These are phyloP conservation scores for Penicillium sp. DNA, from an alignment of 2,329 filamentous ascomycete genomes.

Conservation along the genomic window DNA sequence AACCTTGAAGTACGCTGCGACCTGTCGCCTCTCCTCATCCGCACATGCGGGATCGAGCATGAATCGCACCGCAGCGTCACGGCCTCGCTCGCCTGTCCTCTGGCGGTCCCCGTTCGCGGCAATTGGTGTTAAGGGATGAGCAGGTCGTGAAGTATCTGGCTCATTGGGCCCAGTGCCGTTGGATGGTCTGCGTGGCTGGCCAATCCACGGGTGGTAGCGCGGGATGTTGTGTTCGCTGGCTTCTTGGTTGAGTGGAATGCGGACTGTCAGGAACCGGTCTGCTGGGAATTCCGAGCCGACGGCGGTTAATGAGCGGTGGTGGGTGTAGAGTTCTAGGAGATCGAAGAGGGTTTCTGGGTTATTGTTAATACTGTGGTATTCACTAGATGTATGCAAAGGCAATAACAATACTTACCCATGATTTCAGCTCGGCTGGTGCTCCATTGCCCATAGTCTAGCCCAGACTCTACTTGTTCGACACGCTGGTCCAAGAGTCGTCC, in stretches of 20 bases:
- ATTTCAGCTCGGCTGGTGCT: constrained; percentile 41
- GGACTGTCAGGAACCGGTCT: constrained; percentile 72
- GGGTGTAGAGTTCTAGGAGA: constrained; percentile 82
- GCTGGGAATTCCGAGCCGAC: constrained; percentile 64
- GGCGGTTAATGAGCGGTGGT: constrained; percentile 65
- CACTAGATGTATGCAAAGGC: constrained; percentile 3
- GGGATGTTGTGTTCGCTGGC: constrained; percentile 54
- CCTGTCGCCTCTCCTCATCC: constrained; percentile 58
- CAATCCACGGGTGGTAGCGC: constrained; percentile 53
- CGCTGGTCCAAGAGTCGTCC: constrained; percentile 56
- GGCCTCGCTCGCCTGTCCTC: constrained; percentile 38
- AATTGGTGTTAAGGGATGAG: constrained; percentile 40
- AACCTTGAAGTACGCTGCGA: constrained; percentile 60
- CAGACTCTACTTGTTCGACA: constrained; percentile 43
- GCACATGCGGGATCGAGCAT: constrained; percentile 75
- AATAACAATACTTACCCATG: constrained; percentile 43
- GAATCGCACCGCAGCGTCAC: constrained; percentile 74
- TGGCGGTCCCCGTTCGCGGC: constrained; percentile 40
- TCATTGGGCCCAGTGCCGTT: constrained; percentile 14
- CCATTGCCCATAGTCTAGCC: constrained; percentile 44
- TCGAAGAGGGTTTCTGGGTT: constrained; percentile 71
- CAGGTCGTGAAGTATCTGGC: constrained; percentile 1
- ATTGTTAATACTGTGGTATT: constrained; percentile 21
- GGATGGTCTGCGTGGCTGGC: constrained; percentile 21
- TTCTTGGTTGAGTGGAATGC: constrained; percentile 78